Evolutionary conservation across 176 grass and related monocot species (phyloP).

Genomic region (Thalia dealbata): DNA sequence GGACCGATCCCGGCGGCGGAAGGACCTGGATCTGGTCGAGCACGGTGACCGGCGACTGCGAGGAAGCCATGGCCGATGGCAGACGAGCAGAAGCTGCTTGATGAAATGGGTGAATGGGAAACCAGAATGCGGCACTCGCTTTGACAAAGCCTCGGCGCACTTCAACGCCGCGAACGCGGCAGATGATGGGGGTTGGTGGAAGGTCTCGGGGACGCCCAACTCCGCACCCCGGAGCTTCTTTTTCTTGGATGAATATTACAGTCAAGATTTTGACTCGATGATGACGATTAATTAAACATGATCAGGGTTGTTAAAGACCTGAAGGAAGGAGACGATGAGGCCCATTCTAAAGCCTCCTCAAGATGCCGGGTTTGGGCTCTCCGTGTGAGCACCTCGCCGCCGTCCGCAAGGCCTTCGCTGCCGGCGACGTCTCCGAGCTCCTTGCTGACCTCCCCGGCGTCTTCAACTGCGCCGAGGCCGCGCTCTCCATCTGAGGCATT

Average conservation of each 20-base stretch:
- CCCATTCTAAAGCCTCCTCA: no score
- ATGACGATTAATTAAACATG: no score
- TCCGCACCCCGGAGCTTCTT: no score
- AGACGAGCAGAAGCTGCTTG: background rate
- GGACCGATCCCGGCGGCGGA: conserved; percentile 17
- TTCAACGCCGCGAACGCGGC: no score
- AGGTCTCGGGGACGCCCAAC: background rate
- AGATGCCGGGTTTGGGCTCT: conserved; percentile 70
- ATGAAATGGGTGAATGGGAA: background rate
- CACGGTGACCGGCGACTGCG: conserved; percentile 20
- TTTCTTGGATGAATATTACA: no score
- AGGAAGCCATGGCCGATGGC: background rate
- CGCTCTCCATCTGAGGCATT: conserved; percentile 75
- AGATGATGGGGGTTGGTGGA: no score
- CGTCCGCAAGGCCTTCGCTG: conserved; percentile 91
- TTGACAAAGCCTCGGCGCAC: no score
- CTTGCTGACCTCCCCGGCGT: conserved; percentile 67
- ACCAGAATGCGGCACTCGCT: no score
- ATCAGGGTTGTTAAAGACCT: no score
- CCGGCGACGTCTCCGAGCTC: conserved; percentile 88
- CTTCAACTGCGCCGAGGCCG: conserved; percentile 71
- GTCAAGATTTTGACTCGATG: no score
- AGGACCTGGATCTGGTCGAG: conserved; percentile 36
- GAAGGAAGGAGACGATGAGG: no score
- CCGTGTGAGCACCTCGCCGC: conserved; percentile 93